Base-by-base conservation (phyloP, 495 filamentous ascomycete genomes). In the Saxophila tyrrhenica region DNA sequence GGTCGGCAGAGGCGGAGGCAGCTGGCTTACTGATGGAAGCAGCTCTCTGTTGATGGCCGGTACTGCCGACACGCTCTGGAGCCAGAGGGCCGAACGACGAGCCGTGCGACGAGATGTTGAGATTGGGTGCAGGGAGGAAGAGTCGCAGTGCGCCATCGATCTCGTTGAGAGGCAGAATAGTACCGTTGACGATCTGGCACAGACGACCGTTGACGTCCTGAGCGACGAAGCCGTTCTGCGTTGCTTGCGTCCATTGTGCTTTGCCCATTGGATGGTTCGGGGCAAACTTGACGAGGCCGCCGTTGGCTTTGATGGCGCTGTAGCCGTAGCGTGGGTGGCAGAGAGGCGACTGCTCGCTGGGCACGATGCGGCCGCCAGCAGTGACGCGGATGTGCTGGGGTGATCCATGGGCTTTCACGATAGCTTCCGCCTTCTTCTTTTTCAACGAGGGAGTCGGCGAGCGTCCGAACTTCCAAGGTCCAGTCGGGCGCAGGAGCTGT, bases 281-380 rank as follows among this genome's bases (percentile, higher is more conserved):
- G 9, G 58, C 58, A 39, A 61, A 54, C 41, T 61, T 61, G 54
- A 61, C 43, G 13, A 61, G 51, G 15, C 58, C 58, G 19, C 58
- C 58, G 25, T 61, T 61, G 49, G 25, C 24, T 29, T 61, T 53
- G 45, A 61, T 54, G 11, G 58, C 58, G 45, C 56, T 57, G 43
- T 55, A 60, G 57, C 53, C 55, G 45, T 59, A 65, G n/a, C 67
- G 63, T 19, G 67, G 60, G 43, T 56, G 60, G 52, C 61, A 59
- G 32, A 66, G 63, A 7, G 67, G 63, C 2, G 60, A 55, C 35
- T 70, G 55, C 51, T 70, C 67, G 48, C 60, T 77, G 3, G 80
- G 78, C 17, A 84, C 78, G 42, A 84, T 77, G 32, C 73, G 75
- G n/a, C 81, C 81, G 17, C 79, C 80, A 52, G 81, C 81, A 41